Base-by-base conservation (phyloP, 2,329 filamentous ascomycete genomes). In the Furcasterigmium furcatum region DNA sequence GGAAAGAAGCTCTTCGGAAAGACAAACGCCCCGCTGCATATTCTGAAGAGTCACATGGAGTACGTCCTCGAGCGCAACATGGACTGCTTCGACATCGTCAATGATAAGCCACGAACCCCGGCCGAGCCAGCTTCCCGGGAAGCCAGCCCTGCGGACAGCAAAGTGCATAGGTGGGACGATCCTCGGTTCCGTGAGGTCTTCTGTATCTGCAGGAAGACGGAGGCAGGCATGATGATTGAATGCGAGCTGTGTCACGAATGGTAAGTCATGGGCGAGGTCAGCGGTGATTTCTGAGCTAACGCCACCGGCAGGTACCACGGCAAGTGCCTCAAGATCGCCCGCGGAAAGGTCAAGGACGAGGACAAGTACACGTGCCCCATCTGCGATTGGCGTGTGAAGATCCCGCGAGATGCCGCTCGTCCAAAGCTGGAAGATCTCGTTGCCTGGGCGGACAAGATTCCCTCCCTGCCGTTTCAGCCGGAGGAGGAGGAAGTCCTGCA, bases 201-300 rank as follows among this genome's bases (percentile, higher is more conserved):
- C 64, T 99, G 94, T 66, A 96, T 99, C 55, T 99, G 94, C 68
- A 84, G 94, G 48, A 89, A 85, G 52, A 82, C 90, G 7, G 94
- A 99, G 66, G 91, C 92, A 30, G 94, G 94, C 43, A 95, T 97
- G 87, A 99, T 99, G 94, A 97, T 99, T 57, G 94, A 99, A 67
- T 99, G 94, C 63, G 94, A 97, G 63, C 76, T 96, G 32, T 99
- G 94, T 66, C 92, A 96, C 59, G 94, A 99, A 71, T 99, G 94
- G 94, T 91, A 65, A 73, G 84, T 73, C n/a, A n/a, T n/a, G n/a
- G n/a, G n/a, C n/a, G n/a, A n/a, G n/a, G n/a, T n/a, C n/a, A n/a
- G n/a, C n/a, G n/a, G n/a, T 41, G 4, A 6, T 41, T 12, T 4
- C 20, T 14, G n/a, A 35, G 30, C 41, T 27, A 43, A 43, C 29